Evolutionary conservation across 176 grass and related monocot genomes (phyloP).

Genomic region (Pontederia paniculata): DNA sequence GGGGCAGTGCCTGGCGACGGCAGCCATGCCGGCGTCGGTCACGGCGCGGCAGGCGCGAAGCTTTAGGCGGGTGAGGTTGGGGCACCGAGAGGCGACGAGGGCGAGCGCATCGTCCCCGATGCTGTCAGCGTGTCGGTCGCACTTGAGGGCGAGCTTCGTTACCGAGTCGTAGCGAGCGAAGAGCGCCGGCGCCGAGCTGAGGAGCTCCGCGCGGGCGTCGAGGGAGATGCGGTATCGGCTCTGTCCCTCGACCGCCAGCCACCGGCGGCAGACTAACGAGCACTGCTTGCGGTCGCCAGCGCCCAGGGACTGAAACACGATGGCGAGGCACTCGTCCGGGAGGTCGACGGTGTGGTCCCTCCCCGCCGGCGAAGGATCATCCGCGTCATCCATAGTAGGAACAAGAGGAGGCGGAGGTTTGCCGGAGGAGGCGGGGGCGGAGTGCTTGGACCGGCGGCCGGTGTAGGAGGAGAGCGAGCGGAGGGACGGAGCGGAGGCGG

Average conservation of each 20-base stretch:
- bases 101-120: slow-evolving; percentile 13
- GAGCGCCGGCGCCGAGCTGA: not conserved
- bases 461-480: not conserved
- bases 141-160: slow-evolving; percentile 13
- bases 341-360: slow-evolving; percentile 8
- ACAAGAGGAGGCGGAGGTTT: not conserved
- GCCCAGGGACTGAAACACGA: slow-evolving; percentile 5
- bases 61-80: slow-evolving; percentile 13
- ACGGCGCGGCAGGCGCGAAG: slow-evolving; percentile 16
- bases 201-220: slow-evolving; percentile 6
- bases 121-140: slow-evolving; percentile 9
- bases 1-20: slow-evolving; percentile 4
- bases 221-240: slow-evolving; percentile 8
- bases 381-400: not conserved
- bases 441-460: not conserved
- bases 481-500: slow-evolving; percentile 4
- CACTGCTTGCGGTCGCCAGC: slow-evolving; percentile 13
- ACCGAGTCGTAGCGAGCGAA: slow-evolving; percentile 8
- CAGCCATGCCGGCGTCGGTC: slow-evolving; percentile 14
- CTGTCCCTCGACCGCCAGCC: slow-evolving; percentile 14
- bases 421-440: not conserved
- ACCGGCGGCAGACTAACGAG: slow-evolving; percentile 13
- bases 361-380: not conserved
- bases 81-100: slow-evolving; percentile 8
- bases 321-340: slow-evolving; percentile 14